Evolutionary conservation across 257 asterid species (phyloP).

Genomic region (Solanum peruvianum): DNA sequence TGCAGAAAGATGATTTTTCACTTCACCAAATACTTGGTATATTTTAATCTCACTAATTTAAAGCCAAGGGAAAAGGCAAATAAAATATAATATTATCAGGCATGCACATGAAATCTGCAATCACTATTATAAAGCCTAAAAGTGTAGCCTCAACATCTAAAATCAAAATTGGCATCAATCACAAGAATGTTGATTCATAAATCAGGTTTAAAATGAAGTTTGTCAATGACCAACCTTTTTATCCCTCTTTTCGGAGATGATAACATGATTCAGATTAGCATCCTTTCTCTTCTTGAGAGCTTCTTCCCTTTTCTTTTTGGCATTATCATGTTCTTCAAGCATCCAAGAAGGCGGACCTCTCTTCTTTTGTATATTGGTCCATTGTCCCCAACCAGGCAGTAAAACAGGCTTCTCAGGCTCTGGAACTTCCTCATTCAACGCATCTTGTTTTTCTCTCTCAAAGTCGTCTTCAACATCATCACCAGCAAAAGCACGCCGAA

Average conservation of each 20-base stretch:
- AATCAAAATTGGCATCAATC: not conserved
- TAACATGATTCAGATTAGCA: conserved; percentile 76
- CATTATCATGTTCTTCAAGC: conserved; percentile 62
- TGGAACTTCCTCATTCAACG: conserved; percentile 74
- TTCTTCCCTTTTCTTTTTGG: conserved; percentile 67
- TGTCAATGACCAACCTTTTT: conserved; percentile 45
- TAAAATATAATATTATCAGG: not conserved
- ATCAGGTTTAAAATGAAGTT: not conserved
- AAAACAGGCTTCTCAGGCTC: conserved; percentile 73
- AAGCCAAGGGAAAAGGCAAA: not conserved
- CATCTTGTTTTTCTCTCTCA: conserved; percentile 65
- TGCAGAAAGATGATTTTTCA: not conserved
- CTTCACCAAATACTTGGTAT: not conserved
- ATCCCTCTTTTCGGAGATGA: conserved; percentile 83
- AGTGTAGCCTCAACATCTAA: not conserved
- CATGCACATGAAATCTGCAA: not conserved
- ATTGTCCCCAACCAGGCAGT: conserved; percentile 98
- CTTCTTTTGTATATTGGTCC: conserved; percentile 80
- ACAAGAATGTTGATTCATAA: not conserved
- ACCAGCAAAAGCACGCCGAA: conserved; percentile 88
- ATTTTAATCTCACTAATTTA: not conserved
- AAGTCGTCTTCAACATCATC: conserved; percentile 92
- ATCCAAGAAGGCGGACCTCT: conserved; percentile 86
- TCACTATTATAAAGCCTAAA: not conserved
- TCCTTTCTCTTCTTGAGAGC: conserved; percentile 82